Percentiles rank a stretch among this genome's conserved stretches.
phyloP scores from a whole-genome alignment of 805 yeast species.

The Cyberlindnera meyerae region DNA sequence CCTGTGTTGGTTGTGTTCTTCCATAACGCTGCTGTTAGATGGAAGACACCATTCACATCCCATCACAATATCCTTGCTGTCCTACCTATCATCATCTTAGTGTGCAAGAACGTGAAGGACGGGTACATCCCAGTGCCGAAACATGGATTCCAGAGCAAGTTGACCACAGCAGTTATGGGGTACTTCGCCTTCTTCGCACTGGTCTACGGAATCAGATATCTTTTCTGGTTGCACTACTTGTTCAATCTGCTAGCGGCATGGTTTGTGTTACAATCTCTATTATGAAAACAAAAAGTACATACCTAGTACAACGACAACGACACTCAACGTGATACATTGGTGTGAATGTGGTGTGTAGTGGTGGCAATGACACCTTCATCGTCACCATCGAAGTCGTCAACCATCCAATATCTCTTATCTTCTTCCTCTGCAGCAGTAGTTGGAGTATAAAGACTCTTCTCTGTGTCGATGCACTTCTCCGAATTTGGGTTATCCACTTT shows the following conservation, averaged over 20 bases:
- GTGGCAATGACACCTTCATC: slow-evolving; percentile 18
- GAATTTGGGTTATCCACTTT: slow-evolving; percentile 5
- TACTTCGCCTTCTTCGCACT: slow-evolving; percentile 59
- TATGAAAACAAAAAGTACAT: slow-evolving; percentile 8
- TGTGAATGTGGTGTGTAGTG: slow-evolving; percentile 20
- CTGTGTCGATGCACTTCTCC: slow-evolving; percentile 5
- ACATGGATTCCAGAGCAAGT: slow-evolving; percentile 24
- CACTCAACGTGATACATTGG: neutral
- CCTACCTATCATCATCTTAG: slow-evolving; percentile 61
- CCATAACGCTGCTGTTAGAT: slow-evolving; percentile 68
- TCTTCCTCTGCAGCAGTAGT: slow-evolving; percentile 32
- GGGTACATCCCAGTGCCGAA: slow-evolving; percentile 37
- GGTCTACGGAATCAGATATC: slow-evolving; percentile 71
- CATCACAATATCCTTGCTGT: slow-evolving; percentile 81
- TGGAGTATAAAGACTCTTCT: slow-evolving; percentile 28
- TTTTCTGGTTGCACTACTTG: slow-evolving; percentile 81
- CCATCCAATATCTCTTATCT: slow-evolving; percentile 32
- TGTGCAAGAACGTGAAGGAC: slow-evolving; percentile 50
- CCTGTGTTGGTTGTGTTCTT: slow-evolving; percentile 79
- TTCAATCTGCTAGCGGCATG: slow-evolving; percentile 61
- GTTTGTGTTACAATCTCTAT: slow-evolving; percentile 31
- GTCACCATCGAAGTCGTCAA: slow-evolving; percentile 14
- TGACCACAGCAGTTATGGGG: slow-evolving; percentile 35
- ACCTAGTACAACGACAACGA: no score
- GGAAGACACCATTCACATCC: slow-evolving; percentile 82